Conservation (phyloP, 805 yeast species). For the Suhomyces emberorum region DNA sequence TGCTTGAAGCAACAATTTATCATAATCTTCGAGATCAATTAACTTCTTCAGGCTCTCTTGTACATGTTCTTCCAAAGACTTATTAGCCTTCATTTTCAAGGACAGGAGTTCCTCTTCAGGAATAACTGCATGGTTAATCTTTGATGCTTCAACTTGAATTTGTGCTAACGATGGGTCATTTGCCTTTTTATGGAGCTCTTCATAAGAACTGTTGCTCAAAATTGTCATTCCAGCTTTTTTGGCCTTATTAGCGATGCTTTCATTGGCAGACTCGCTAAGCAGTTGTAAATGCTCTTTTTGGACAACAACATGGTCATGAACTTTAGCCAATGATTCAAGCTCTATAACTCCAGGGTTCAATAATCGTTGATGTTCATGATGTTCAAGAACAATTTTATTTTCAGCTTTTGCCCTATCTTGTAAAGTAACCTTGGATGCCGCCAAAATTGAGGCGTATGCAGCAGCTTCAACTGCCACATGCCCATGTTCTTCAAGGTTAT, state of each 20-base stretch:
- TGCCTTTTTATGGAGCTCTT: constrained; percentile 1
- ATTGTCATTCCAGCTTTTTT: constrained; percentile 5
- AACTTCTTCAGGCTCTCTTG: constrained; percentile 16
- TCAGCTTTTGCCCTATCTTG: constrained; percentile 2
- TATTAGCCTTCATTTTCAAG: constrained; percentile 8
- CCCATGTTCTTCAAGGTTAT: constrained; percentile 5
- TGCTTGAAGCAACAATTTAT: constrained; percentile 13
- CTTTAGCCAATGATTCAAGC: constrained; percentile 11
- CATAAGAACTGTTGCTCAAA: constrained; percentile 11
- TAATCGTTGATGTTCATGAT: constrained; percentile 2
- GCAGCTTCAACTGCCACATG: constrained; percentile 6
- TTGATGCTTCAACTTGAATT: constrained; percentile 4
- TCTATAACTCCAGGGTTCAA: constrained; percentile 9
- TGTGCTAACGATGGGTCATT: constrained; percentile 5
- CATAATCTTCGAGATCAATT: constrained; percentile 21
- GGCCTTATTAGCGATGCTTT: constrained; percentile 17
- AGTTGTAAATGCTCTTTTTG: constrained; percentile 3
- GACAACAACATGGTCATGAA: constrained; percentile 6
- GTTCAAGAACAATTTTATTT: constrained; percentile 2
- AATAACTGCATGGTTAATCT: constrained; percentile 5
- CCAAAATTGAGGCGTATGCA: background rate
- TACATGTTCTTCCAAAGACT: constrained; percentile 15
- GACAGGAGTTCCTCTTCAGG: constrained; percentile 5
- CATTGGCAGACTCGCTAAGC: constrained; percentile 23
- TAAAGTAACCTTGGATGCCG: background rate